Evolutionary conservation across 768 basidiomycete species (phyloP), one percentile per base, ranked within the genome.

Genomic region (Hericium rajendrae): DNA sequence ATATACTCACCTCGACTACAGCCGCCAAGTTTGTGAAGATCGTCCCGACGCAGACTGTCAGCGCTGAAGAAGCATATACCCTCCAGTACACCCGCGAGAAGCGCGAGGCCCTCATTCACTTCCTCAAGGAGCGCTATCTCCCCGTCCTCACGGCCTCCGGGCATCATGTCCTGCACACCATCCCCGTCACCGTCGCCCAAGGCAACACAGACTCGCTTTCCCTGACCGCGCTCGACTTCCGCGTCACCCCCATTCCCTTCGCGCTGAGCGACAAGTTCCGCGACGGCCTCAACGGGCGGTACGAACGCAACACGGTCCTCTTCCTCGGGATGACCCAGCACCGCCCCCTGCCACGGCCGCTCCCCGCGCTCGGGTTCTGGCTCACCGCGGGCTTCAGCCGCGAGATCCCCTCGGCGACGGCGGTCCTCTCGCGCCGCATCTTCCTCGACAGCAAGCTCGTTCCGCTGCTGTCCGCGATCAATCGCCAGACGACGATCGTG

Each of bases 401-500:
- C 37, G 58, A 59, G 18, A 53, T 66, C 51, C 67, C 68, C 4
- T 64, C 62, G 54, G 68, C 67, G 40, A 68, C 65, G 0, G 55
- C 69, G 55, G 56, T 60, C 54, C 62, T 69, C 52, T 62, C 66
- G 16, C 58, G 57, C 52, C 49, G 59, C 20, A 54, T 61, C 37
- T 70, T 70, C 67, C 62, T 70, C 49, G 63, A 69, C 37, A 56
- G 62, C 48, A 62, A 62, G 46, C 61, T 70, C 15, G 60, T 69
- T 43, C 37, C 51, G n/a, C 57, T 65, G 13, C 65, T 70, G 26
- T 24, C 57, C n/a, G 54, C 51, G 15, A 59, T 70, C 56, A 70
- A 70, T 54, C 59, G 57, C 5, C 57, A 55, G 38, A 70, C 69
- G 4, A 70, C 69, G 32, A 55, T 70, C 22, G 62, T 69, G 13